Conservation (phyloP, 2,329 filamentous ascomycete species). For the Fusarium equiseti region DNA sequence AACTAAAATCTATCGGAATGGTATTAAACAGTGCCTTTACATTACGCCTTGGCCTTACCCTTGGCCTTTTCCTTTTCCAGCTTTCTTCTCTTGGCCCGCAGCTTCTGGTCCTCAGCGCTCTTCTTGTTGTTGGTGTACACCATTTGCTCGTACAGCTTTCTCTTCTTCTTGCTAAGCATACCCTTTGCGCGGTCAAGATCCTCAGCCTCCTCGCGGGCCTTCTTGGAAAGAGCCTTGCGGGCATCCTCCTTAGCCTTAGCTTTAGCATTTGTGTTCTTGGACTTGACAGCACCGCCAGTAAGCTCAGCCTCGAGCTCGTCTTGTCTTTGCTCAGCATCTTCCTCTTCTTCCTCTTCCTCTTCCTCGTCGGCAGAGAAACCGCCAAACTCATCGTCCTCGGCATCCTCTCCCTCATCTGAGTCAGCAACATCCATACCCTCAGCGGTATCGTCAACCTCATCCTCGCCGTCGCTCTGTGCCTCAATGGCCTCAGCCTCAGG, state of each 20-base stretch:
- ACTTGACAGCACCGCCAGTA: constrained; percentile 72
- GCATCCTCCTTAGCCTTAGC: constrained; percentile 76
- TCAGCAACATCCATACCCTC: constrained; percentile 64
- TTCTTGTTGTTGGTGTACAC: constrained; percentile 94
- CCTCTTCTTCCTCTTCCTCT: constrained; percentile 63
- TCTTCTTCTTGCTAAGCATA: constrained; percentile 98
- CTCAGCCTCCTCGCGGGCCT: constrained; percentile 81
- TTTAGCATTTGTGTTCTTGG: constrained; percentile 61
- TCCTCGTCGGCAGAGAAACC: constrained; percentile 64
- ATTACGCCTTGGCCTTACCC: constrained; percentile 54
- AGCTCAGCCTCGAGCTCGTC: constrained; percentile 94
- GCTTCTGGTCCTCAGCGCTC: constrained; percentile 87
- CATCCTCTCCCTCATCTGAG: constrained; percentile 61
- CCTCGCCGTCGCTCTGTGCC: constrained; percentile 69
- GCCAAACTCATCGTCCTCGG: constrained; percentile 61
- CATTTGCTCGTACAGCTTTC: constrained; percentile 98
- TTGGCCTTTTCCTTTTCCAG: constrained; percentile 75
- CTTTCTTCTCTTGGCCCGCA: constrained; percentile 91
- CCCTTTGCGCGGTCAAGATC: constrained; percentile 94
- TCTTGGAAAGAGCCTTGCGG: constrained; percentile 75
- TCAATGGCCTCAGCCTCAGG: constrained; percentile 85
- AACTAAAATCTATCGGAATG: constrained; percentile 48
- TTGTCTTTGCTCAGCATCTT: constrained; percentile 81
- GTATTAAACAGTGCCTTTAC: constrained; percentile 49
- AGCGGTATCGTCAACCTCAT: constrained; percentile 58